These are phyloP conservation scores for Alnus glutinosa DNA, from an alignment of 306 rosid genomes.

Conservation along the genomic window DNA sequence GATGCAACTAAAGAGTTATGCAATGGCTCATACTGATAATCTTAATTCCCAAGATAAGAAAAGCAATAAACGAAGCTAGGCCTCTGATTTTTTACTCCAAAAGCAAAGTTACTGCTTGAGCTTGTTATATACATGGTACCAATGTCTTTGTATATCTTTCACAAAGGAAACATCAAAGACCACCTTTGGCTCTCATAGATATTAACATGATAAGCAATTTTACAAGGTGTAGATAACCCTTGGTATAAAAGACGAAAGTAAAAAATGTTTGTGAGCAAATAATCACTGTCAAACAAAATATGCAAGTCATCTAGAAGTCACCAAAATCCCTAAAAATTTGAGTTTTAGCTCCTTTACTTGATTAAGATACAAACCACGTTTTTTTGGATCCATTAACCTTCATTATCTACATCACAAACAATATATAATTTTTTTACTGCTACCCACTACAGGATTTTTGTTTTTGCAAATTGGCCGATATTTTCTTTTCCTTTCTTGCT, in stretches of 20 bases:
- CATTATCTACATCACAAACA: neutral
- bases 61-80: slow-evolving; percentile 17
- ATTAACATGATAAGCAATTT: no score
- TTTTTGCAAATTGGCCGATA: neutral
- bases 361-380: neutral
- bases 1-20: no score
- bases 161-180: neutral
- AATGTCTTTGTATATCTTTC: neutral
- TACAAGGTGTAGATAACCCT: neutral
- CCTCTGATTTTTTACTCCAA: neutral
- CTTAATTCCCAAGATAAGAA: slow-evolving; percentile 6
- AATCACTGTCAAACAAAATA: neutral
- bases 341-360: neutral
- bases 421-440: neutral
- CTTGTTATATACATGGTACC: neutral
- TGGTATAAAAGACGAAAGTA: neutral
- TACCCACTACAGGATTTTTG: neutral
- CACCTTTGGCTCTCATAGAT: no score
- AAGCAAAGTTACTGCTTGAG: neutral
- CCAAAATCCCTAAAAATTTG: neutral
- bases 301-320: neutral
- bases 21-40: no score
- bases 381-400: neutral
- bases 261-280: neutral
- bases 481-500: neutral